Evolutionary conservation across 2,329 filamentous ascomycete species (phyloP).

Genomic region (Didymella lethalis): DNA sequence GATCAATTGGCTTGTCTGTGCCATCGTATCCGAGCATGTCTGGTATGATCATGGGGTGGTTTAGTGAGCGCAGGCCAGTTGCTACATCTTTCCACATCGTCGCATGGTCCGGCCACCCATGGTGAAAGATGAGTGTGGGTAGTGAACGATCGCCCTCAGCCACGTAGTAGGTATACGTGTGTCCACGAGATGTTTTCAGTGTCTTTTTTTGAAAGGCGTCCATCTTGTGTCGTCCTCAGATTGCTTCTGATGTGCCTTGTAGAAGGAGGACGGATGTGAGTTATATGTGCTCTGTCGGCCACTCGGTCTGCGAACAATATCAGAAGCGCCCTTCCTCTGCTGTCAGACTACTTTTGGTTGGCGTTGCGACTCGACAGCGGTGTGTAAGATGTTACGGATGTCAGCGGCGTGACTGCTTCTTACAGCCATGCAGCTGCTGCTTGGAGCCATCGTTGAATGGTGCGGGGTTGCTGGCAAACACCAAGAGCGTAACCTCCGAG

Average conservation of each 20-base stretch:
- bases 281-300: not conserved
- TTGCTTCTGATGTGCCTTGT: not conserved
- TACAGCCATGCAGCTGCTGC: not conserved
- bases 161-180: constrained; percentile 43
- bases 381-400: constrained; percentile 1
- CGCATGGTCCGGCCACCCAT: constrained; percentile 61
- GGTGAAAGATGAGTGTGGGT: constrained; percentile 50
- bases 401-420: constrained; percentile 6
- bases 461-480: constrained; percentile 5
- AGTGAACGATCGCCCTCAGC: constrained; percentile 29
- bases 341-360: not conserved
- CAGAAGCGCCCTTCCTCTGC: not conserved
- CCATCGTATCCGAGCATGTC: constrained; percentile 52
- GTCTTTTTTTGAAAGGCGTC: constrained; percentile 40
- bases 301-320: not conserved
- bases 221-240: constrained; percentile 23
- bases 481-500: not conserved
- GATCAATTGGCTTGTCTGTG: constrained; percentile 45
- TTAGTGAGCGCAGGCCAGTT: constrained; percentile 50
- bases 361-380: not conserved
- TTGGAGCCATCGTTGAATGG: not conserved
- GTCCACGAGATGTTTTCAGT: constrained; percentile 35
- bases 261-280: not conserved
- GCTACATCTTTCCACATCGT: constrained; percentile 56
- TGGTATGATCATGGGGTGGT: constrained; percentile 52